A percentile compares a stretch with the other conserved stretches of the same genome.
Evolutionary conservation across 2,329 filamentous ascomycete genomes (phyloP).

Genomic region (Periconia macrospinosa): DNA sequence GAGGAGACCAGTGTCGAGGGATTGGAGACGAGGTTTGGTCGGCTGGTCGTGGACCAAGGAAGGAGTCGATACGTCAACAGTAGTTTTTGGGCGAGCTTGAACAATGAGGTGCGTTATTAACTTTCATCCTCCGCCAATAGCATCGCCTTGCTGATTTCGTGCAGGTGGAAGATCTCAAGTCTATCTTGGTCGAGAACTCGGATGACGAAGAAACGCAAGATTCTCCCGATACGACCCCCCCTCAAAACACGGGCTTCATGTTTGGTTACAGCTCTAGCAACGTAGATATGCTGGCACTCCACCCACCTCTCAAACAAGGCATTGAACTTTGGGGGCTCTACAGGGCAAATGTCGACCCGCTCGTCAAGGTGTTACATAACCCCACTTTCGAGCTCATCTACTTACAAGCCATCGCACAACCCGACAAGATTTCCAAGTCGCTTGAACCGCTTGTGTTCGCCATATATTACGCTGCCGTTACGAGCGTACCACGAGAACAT

Average conservation of each 20-base stretch:
- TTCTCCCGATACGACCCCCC: slow-evolving; percentile 42
- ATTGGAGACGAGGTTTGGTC: slow-evolving; percentile 62
- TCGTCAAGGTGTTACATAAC: slow-evolving; percentile 72
- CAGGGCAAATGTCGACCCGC: slow-evolving; percentile 72
- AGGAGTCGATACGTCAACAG: slow-evolving; percentile 74
- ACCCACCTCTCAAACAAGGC: slow-evolving; percentile 68
- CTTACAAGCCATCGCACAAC: slow-evolving; percentile 61
- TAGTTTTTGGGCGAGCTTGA: slow-evolving; percentile 75
- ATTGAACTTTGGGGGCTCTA: slow-evolving; percentile 70
- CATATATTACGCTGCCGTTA: slow-evolving; percentile 63
- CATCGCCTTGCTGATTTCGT: slow-evolving; percentile 4
- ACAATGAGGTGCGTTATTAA: slow-evolving; percentile 63
- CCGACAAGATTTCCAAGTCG: slow-evolving; percentile 60
- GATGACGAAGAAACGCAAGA: slow-evolving; percentile 62
- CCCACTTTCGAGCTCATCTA: slow-evolving; percentile 66
- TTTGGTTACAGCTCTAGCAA: slow-evolving; percentile 73
- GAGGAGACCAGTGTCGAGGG: slow-evolving; percentile 38
- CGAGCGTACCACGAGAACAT: slow-evolving; percentile 53
- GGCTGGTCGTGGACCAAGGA: slow-evolving; percentile 71
- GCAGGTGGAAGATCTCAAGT: slow-evolving; percentile 63
- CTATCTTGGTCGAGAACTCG: slow-evolving; percentile 63
- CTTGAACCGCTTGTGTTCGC: slow-evolving; percentile 64
- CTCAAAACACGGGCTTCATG: slow-evolving; percentile 71
- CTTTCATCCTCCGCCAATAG: neutral
- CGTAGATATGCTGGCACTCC: slow-evolving; percentile 65